phyloP scores from a whole-genome alignment of 2,329 filamentous ascomycete genomes.

The Microcyclospora tardicrescens region DNA sequence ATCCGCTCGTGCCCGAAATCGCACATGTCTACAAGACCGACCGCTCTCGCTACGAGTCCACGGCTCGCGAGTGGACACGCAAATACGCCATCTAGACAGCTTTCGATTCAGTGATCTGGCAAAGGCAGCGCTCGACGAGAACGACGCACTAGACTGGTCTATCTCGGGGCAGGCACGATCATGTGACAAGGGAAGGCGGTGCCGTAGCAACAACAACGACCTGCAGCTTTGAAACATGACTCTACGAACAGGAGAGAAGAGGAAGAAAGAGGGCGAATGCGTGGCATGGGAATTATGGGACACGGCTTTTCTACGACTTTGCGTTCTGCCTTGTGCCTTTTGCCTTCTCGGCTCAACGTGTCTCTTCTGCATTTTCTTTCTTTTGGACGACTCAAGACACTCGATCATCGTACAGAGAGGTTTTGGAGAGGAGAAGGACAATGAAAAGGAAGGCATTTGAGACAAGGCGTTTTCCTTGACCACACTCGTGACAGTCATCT shows the following conservation, averaged over 20 bases:
- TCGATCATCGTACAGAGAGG: too few species aligned
- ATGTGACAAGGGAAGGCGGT: not conserved
- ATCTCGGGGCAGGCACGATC: not conserved
- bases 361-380: too few species aligned
- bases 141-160: not conserved
- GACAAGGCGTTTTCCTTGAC: too few species aligned
- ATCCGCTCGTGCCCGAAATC: constrained; percentile 96
- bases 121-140: too few species aligned
- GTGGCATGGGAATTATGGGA: constrained; percentile 3
- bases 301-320: constrained; percentile 1
- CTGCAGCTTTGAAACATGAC: not conserved
- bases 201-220: not conserved
- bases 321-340: constrained; percentile 14
- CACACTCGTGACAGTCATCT: too few species aligned
- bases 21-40: constrained; percentile 99
- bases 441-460: too few species aligned
- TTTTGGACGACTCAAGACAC: too few species aligned
- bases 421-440: too few species aligned
- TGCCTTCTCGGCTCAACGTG: constrained; percentile 10
- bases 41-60: constrained; percentile 87
- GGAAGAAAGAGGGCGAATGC: not conserved
- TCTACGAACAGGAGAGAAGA: not conserved
- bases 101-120: too few species aligned
- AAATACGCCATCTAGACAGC: constrained; percentile 80
- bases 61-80: constrained; percentile 93